Evolutionary conservation across 495 filamentous ascomycete genomes (phyloP), one percentile per base, ranked within the genome.

Genomic region (Podospora appendiculata): DNA sequence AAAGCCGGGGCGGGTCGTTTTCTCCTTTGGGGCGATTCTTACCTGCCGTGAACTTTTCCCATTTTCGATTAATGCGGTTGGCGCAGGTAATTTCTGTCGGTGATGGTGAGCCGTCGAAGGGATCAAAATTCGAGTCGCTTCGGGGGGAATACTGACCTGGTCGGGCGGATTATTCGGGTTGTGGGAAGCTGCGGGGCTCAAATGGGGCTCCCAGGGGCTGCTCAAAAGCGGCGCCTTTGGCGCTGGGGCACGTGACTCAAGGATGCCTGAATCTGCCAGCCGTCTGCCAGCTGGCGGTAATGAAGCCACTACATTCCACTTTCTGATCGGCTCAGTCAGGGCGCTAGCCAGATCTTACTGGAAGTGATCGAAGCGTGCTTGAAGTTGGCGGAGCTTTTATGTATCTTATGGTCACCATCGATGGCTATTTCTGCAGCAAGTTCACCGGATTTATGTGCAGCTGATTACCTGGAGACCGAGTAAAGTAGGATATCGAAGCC

Each of bases 11-110:
- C 25, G 25, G 25, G 2, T 25, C 25, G 5, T 25, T 25, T 25
- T 5, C n/a, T 5, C 25, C 25, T 5, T 5, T 25, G 25, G 25
- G 25, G 25, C 25, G 25, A 25, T 16, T 42, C 53, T 34, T 43
- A 68, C 65, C 60, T 66, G 65, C 65, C 65, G 63, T 68, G 65
- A 64, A 68, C 65, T 60, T 68, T 68, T 58, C 65, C 65, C 65
- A 68, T 68, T 60, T 60, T 68, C 51, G 41, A 58, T 60, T 55
- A 59, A 58, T 49, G 52, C 35, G 55, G 41, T 60, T 51, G 49
- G 48, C 50, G 53, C 51, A 46, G 45, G 47, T 41, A 53, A 14
- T 45, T 12, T 54, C 38, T 56, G 44, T 42, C 50, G 46, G 48
- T 45, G 19, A 49, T 45, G 45, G 25, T 55, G 51, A 36, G 49